A percentile compares a stretch with the other conserved stretches of the same genome.
These are phyloP conservation scores for Stereum hirsutum DNA, from an alignment of 1,284 basidiomycete genomes.

Conservation along the genomic window DNA sequence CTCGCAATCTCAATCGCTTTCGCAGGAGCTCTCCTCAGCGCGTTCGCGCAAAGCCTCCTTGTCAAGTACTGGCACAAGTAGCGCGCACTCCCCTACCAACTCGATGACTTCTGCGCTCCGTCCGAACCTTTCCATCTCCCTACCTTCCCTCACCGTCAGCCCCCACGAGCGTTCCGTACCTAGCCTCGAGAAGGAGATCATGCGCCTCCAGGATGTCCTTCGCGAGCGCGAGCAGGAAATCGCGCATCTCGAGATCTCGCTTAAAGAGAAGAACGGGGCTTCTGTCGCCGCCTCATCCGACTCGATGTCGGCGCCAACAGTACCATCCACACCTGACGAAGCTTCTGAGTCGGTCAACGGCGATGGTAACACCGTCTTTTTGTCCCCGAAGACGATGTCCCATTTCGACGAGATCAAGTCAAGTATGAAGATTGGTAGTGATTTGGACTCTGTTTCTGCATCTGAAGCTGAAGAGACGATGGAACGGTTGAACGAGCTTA, in stretches of 20 bases:
- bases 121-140: constrained; percentile 55
- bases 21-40: constrained; percentile 91
- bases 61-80: constrained; percentile 63
- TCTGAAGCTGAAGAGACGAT: constrained; percentile 60
- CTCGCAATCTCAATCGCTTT: constrained; percentile 84
- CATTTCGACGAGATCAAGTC: constrained; percentile 64
- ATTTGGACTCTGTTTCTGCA: constrained; percentile 19
- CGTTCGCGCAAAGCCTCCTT: constrained; percentile 75
- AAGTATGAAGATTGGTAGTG: constrained; percentile 37
- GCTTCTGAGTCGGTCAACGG: constrained; percentile 15
- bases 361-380: constrained; percentile 16
- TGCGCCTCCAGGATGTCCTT: constrained; percentile 82
- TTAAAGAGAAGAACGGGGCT: constrained; percentile 40
- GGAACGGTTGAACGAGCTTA: constrained; percentile 75
- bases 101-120: constrained; percentile 26
- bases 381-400: constrained; percentile 62
- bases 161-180: constrained; percentile 61
- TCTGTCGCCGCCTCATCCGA: not conserved
- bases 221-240: constrained; percentile 87
- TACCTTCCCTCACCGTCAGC: constrained; percentile 31
- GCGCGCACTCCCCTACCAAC: constrained; percentile 34
- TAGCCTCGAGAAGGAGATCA: constrained; percentile 88
- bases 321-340: constrained; percentile 12
- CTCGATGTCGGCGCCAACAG: constrained; percentile 11
- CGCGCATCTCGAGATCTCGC: constrained; percentile 57